Base-by-base conservation (phyloP, 2,329 filamentous ascomycete genomes). In the Alternaria arbusti region DNA sequence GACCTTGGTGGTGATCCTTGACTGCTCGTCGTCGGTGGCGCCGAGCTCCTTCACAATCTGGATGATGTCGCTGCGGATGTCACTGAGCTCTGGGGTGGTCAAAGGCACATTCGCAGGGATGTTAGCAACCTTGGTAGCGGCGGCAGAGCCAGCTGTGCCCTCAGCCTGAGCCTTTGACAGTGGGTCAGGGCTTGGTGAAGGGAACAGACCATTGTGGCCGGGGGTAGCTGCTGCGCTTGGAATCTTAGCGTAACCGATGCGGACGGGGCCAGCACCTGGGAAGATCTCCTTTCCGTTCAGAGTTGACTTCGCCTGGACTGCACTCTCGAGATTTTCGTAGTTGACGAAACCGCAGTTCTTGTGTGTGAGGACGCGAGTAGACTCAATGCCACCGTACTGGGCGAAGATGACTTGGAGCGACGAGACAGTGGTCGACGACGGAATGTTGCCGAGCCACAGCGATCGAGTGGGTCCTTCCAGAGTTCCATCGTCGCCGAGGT, bases 271-370 rank as follows among this genome's bases (percentile, higher is more conserved):
- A 61, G 94, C 94, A 59, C 96, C 96, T 9, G 96, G 96, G 84
- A 99, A 99, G 64, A 99, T 97, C 80, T 99, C 96, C 81, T 97
- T 97, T 74, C 94, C 94, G 74, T 98, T 98, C 81, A 97, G 90
- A 76, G 90, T 87, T 13, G 89, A 89, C 79, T 95, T 96, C 15
- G 96, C 96, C 64, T 93, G 90, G 43, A 97, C 90, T 59, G 96
- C 96, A 77, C 93, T 97, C 69, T 98, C 94, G 28, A 96, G 83
- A 63, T 89, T 90, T 81, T 98, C 94, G 75, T 97, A 99, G 81
- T 99, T 99, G 77, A 99, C 95, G 73, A 99, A 99, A 4, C 95
- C 96, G 78, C 96, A 99, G 81, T 97, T 98, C 86, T 99, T 99
- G 84, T 99, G 94, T 0, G 96, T 98, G 65, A 99, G 85, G 5